These are phyloP conservation scores for Zygotorulaspora florentina DNA, from an alignment of 805 yeast species.

Conservation along the genomic window DNA sequence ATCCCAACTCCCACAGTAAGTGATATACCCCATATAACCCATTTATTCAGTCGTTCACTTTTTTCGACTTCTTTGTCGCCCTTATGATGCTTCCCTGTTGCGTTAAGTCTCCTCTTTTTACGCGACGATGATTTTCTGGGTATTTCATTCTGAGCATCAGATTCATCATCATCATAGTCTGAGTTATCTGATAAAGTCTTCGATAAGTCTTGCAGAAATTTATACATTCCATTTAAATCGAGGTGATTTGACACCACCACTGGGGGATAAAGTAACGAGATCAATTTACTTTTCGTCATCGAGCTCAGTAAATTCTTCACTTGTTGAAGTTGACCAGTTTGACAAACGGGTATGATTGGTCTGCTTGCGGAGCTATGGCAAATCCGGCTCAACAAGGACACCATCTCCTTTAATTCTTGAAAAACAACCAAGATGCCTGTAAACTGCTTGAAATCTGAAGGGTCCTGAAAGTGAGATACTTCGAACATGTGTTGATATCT, in stretches of 20 bases:
- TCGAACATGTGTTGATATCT: slow-evolving; percentile 23
- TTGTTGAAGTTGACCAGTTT: slow-evolving; percentile 28
- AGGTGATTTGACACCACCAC: slow-evolving; percentile 21
- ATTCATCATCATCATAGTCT: slow-evolving; percentile 12
- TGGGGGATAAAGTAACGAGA: slow-evolving; percentile 27
- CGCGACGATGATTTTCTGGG: slow-evolving; percentile 7
- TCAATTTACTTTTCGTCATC: slow-evolving; percentile 17
- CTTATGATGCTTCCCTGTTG: slow-evolving; percentile 7
- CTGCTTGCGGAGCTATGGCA: slow-evolving; percentile 18
- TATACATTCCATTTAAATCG: slow-evolving; percentile 22
- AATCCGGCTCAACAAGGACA: slow-evolving; percentile 22
- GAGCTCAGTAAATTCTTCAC: slow-evolving; percentile 25
- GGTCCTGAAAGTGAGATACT: slow-evolving; percentile 20
- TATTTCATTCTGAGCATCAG: slow-evolving; percentile 4
- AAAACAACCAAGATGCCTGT: slow-evolving; percentile 23
- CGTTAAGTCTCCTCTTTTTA: slow-evolving; percentile 9
- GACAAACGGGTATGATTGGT: slow-evolving; percentile 28
- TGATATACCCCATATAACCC: slow-evolving; percentile 29
- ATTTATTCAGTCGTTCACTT: slow-evolving; percentile 12
- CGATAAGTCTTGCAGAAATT: slow-evolving; percentile 19
- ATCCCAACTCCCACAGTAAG: slow-evolving; percentile 31
- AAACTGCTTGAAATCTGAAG: slow-evolving; percentile 15
- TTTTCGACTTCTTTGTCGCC: slow-evolving; percentile 6
- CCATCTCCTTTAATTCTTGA: slow-evolving; percentile 26
- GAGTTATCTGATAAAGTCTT: slow-evolving; percentile 14